These are phyloP conservation scores for Chenopodium formosanum DNA, from an alignment of 148 eudicot species.

Conservation along the genomic window DNA sequence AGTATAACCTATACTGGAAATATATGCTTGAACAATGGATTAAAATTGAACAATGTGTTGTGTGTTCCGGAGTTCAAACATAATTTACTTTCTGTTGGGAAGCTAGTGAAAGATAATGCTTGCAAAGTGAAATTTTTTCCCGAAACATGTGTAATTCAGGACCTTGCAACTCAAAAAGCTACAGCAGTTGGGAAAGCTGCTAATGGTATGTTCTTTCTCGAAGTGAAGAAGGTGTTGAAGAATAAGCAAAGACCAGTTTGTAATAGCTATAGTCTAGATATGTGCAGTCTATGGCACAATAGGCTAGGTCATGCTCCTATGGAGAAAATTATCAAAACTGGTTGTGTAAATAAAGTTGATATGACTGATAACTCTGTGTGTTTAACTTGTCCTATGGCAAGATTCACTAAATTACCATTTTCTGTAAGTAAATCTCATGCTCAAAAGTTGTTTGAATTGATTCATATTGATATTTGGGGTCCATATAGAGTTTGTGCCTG, in stretches of 20 bases:
- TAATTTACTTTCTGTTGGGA: neutral
- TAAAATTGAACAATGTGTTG: neutral
- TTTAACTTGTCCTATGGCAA: neutral
- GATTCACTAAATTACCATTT: neutral
- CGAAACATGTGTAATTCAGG: neutral
- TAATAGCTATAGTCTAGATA: neutral
- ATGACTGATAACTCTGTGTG: neutral
- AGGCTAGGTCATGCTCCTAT: neutral
- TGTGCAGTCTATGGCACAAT: neutral
- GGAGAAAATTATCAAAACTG: neutral
- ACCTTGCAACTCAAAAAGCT: neutral
- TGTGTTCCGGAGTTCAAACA: neutral
- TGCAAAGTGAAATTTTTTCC: neutral
- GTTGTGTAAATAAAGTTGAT: fast-evolving
- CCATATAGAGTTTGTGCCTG: neutral
- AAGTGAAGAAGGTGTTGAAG: no score
- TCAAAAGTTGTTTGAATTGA: neutral
- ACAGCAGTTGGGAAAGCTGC: neutral
- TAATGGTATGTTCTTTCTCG: neutral
- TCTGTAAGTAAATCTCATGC: neutral
- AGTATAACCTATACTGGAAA: neutral
- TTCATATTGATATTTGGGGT: slow-evolving; percentile 3
- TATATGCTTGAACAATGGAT: neutral
- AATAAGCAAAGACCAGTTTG: neutral
- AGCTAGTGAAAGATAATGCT: neutral